A percentile compares a stretch with the other conserved stretches of the same genome.
Evolutionary conservation across 2,329 filamentous ascomycete genomes (phyloP).

Genomic region (Venturia oleaginea): DNA sequence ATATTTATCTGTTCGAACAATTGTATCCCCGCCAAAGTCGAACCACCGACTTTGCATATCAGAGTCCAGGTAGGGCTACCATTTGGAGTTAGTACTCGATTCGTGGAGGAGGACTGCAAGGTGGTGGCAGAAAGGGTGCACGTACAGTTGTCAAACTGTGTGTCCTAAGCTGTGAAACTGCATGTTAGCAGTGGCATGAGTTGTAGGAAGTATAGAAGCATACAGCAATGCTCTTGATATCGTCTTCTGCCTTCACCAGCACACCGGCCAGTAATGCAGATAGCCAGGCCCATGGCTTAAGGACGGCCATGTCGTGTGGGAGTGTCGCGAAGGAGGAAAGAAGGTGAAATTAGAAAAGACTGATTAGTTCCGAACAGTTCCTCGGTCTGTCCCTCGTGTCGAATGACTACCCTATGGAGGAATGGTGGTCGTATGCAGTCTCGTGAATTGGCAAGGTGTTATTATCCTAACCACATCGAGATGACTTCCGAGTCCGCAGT

Average conservation of each 20-base stretch:
- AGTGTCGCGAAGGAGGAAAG: constrained; percentile 24
- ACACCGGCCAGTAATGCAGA: constrained; percentile 17
- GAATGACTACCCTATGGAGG: background rate
- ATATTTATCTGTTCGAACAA: constrained; percentile 70
- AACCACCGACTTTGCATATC: constrained; percentile 99
- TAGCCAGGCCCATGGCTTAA: constrained; percentile 21
- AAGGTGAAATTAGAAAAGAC: background rate
- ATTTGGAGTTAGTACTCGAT: background rate
- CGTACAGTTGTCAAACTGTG: constrained; percentile 53
- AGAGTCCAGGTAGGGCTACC: constrained; percentile 87
- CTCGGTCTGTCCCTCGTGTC: background rate
- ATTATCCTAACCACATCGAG: background rate
- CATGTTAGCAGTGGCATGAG: constrained; percentile 19
- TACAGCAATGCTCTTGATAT: constrained; percentile 59
- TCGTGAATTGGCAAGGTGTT: background rate
- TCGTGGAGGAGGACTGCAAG: background rate
- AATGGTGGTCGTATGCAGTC: background rate
- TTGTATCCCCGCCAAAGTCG: constrained; percentile 93
- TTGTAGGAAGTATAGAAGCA: constrained; percentile 23
- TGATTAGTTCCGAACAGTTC: background rate
- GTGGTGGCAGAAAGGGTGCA: background rate
- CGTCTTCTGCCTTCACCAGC: constrained; percentile 25
- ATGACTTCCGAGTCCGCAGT: background rate
- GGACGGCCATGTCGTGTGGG: background rate
- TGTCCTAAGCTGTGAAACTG: constrained; percentile 60